Percentiles rank a stretch among this genome's conserved stretches.
phyloP scores from a whole-genome alignment of 78 protist species.

The Pigoraptor vietnamica region DNA sequence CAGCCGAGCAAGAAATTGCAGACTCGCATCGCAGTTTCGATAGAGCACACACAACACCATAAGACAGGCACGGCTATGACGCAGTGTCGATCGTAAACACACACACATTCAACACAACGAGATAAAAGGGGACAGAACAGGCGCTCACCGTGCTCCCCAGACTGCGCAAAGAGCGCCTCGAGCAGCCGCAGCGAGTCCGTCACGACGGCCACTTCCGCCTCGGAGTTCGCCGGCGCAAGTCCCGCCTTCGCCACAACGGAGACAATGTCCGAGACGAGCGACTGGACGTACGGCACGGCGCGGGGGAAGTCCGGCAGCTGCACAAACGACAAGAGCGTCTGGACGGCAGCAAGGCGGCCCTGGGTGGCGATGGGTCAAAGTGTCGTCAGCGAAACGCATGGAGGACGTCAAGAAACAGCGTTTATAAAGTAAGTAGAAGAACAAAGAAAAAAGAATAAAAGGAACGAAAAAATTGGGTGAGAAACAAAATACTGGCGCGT shows the following conservation, averaged over 20 bases:
- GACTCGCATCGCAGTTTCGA: not conserved
- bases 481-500: no score
- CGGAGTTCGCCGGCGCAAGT: not conserved
- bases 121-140: no score
- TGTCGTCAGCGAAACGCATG: no score
- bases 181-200: not conserved
- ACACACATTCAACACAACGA: no score
- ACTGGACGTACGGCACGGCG: not conserved
- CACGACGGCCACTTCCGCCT: not conserved
- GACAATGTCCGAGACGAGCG: not conserved
- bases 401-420: no score
- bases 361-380: no score
- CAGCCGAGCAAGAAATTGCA: not conserved
- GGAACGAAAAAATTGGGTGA: no score
- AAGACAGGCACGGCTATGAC: no score
- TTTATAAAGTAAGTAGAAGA: no score
- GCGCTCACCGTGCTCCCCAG: not conserved
- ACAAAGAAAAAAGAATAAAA: no score
- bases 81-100: no score
- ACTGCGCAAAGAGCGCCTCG: not conserved
- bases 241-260: not conserved
- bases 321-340: not conserved
- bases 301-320: not conserved
- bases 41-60: not conserved
- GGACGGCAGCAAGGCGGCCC: not conserved